A percentile compares a stretch with the other conserved stretches of the same genome.
Conservation (phyloP, 805 yeast genomes). For the Cyberlindnera euphorbiiphila region DNA sequence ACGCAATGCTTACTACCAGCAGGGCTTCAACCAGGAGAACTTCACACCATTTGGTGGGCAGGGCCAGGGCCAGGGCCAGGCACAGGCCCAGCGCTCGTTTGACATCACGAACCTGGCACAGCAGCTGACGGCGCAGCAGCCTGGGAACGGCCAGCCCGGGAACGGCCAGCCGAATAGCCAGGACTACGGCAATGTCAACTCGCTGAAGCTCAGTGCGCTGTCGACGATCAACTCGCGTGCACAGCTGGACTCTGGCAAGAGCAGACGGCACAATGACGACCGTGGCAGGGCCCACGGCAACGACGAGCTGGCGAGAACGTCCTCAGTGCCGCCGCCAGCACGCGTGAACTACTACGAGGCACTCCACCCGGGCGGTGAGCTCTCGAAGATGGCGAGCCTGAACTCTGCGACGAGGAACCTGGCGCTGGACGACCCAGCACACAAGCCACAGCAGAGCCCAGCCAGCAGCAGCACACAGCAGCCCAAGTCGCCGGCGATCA, state of each 20-base stretch:
- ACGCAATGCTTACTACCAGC: constrained; percentile 1
- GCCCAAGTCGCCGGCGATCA: constrained; percentile 42
- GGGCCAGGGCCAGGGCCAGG: constrained; percentile 12
- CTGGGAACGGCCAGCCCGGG: not conserved
- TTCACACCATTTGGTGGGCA: constrained; percentile 4
- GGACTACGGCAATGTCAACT: constrained; percentile 31
- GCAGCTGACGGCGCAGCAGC: constrained; percentile 22
- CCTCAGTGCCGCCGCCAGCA: constrained; percentile 27
- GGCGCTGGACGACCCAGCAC: constrained; percentile 10
- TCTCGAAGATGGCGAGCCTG: constrained; percentile 21
- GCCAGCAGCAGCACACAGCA: constrained; percentile 5
- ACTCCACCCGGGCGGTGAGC: constrained; percentile 9
- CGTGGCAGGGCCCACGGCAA: constrained; percentile 17
- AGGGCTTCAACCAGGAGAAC: constrained; percentile 12
- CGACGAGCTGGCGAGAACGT: constrained; percentile 15
- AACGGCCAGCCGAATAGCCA: constrained; percentile 3
- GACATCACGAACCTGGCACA: constrained; percentile 29
- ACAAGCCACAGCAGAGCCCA: constrained; percentile 10
- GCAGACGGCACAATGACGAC: constrained; percentile 24
- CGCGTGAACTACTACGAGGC: constrained; percentile 25
- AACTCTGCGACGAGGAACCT: constrained; percentile 22
- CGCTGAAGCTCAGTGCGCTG: constrained; percentile 62
- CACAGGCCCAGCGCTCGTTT: constrained; percentile 15
- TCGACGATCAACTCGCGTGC: constrained; percentile 59
- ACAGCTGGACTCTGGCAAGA: constrained; percentile 33